phyloP scores from a whole-genome alignment of 1,284 basidiomycete species.

The Cryptococcus sp. region DNA sequence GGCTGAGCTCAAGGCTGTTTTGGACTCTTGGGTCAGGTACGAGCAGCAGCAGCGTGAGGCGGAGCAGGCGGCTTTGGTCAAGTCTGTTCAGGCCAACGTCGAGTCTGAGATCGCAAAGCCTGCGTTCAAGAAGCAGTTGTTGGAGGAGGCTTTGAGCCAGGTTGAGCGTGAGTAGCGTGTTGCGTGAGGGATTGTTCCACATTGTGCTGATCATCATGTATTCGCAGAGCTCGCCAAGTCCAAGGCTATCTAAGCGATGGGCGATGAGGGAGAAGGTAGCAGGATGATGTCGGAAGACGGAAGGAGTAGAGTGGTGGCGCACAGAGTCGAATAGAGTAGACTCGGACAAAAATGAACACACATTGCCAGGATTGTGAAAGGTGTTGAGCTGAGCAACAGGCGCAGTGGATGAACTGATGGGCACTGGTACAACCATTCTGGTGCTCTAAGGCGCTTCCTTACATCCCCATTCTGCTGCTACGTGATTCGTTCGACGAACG shows the following conservation, averaged over 20 bases:
- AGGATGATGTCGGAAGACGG: background rate
- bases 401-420: too few species aligned
- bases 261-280: conserved; percentile 3
- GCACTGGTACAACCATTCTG: too few species aligned
- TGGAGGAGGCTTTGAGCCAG: conserved; percentile 80
- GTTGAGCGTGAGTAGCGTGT: conserved; percentile 76
- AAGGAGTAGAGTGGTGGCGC: background rate
- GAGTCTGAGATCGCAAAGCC: conserved; percentile 80
- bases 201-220: conserved; percentile 1
- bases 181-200: background rate
- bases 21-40: conserved; percentile 97
- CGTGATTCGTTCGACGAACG: too few species aligned
- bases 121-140: conserved; percentile 89
- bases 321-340: conserved; percentile 1
- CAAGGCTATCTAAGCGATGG: conserved; percentile 62
- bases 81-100: conserved; percentile 83
- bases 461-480: too few species aligned
- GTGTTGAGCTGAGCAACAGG: too few species aligned
- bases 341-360: background rate
- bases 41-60: conserved; percentile 96
- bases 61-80: conserved; percentile 89
- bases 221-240: conserved; percentile 66
- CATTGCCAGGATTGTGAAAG: background rate
- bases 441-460: too few species aligned
- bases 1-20: conserved; percentile 86